These are phyloP conservation scores for Aechmea fasciata DNA, from an alignment of 176 grass and related monocot species.

Conservation along the genomic window DNA sequence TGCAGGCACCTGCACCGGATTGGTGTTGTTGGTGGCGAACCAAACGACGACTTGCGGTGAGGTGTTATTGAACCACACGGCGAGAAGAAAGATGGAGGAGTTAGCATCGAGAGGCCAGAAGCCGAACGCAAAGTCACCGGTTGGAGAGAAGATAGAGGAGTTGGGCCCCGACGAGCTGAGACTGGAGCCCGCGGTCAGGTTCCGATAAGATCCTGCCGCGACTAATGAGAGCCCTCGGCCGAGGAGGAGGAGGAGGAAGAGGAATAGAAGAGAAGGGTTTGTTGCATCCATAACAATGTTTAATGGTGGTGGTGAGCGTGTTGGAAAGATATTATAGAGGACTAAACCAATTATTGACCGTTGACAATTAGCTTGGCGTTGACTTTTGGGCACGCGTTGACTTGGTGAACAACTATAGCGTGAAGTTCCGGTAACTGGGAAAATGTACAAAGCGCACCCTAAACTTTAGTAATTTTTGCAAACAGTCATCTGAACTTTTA, in stretches of 20 bases:
- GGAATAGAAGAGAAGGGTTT: not conserved
- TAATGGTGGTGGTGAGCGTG: too few relatives aligned
- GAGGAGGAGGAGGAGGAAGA: not conserved
- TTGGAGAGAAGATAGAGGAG: constrained; percentile 19
- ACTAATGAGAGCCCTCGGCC: not conserved
- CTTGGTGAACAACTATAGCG: too few relatives aligned
- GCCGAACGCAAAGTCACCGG: constrained; percentile 34
- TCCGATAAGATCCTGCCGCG: not conserved
- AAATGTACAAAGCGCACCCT: too few relatives aligned
- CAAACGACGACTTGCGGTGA: constrained; percentile 21
- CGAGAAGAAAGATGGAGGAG: constrained; percentile 28
- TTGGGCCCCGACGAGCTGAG: not conserved
- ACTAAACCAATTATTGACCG: too few relatives aligned
- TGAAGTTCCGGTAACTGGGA: too few relatives aligned
- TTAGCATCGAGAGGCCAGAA: constrained; percentile 15
- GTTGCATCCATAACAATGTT: not conserved
- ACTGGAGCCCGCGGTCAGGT: constrained; percentile 6
- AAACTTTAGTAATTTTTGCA: too few relatives aligned
- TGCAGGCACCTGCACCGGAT: not conserved
- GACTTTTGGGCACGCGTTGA: too few relatives aligned
- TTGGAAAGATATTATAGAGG: too few relatives aligned
- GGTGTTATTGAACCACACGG: constrained; percentile 28
- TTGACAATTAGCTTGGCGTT: too few relatives aligned
- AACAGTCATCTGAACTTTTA: too few relatives aligned
- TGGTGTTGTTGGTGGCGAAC: constrained; percentile 14